Base-by-base conservation (phyloP, 2,329 filamentous ascomycete genomes). In the Cladosporium sp. region DNA sequence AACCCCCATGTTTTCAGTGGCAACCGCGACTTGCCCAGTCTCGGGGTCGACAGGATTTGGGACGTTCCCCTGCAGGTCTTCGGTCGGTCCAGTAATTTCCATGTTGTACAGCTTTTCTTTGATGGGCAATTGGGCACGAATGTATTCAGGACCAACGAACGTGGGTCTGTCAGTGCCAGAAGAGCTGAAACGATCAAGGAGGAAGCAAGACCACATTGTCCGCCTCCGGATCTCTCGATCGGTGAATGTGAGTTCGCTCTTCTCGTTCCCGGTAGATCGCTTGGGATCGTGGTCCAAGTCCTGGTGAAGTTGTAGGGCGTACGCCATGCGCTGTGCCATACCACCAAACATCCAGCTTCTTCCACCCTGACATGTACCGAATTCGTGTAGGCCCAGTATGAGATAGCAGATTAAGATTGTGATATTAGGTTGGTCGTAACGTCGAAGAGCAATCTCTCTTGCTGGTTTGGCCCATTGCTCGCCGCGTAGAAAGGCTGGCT, bases 141-240 rank as follows among this genome's bases (percentile, higher is more conserved):
- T 86, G 64, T 91, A 92, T 70, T 95, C 91, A 76, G 97, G 93
- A 70, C 91, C 90, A 63, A 97, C 90, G 71, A 97, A 97, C 62
- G 92, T 91, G 23, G 95, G 95, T 43, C 94, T 86, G 73, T 97
- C 93, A 2, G 92, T 96, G 1, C 95, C 94, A 1, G 93, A 97
- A 0, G 94, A 97, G 78, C 96, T 97, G 82, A 97, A 97, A 0
- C 94, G 88, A 76, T 99, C 95, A 93, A 98, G 97, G 65, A 97
- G 79, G 74, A 97, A 97, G 75, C 94, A 98, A 14, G 93, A 91
- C 95, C 95, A 99, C 94, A 99, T 98, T 2, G 93, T 95, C 65
- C 95, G 87, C 70, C 95, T 84, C 67, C 95, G 86, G 63, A 98
- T 97, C 76, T 99, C 95, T 30, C 92, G 89, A 76, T 98, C 95